Base-by-base conservation (phyloP, 2,329 filamentous ascomycete species). In the Botrytis pseudocinerea region DNA sequence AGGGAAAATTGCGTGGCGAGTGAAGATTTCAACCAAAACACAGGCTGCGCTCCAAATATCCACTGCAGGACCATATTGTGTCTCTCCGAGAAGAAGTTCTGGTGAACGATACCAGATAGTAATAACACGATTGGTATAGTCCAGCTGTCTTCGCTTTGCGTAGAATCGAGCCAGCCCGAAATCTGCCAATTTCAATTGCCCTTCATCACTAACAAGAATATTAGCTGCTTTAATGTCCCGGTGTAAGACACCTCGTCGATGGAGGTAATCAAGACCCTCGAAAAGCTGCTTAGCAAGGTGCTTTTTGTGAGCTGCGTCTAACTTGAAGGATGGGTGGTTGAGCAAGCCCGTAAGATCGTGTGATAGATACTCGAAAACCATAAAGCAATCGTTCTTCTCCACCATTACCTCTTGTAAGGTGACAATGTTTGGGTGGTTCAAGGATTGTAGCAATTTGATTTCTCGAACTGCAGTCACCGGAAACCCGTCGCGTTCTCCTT, bases 141-240 rank as follows among this genome's bases (percentile, higher is more conserved):
- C 95, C 64, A 97, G 88, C 81, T 96, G 93, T 74, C 92, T 91
- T 68, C 92, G 91, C 82, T 99, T 99, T 48, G 94, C 93, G 80
- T 97, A 99, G 83, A 99, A 99, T 54, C 97, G 91, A 20, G 96
- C 96, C 22, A 99, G 88, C 32, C 96, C 96, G 82, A 99, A 99
- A 82, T 99, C 96, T 44, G 96, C 96, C 75, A 97, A 88, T 82
- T 98, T 99, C 73, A 99, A 85, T 73, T 94, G 88, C 8, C 96
- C 96, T 16, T 92, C 91, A 77, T 91, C 97, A 83, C 94, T 97
- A 73, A 99, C 93, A 35, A 99, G 86, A 73, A 98, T 98, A 79
- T 99, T 99, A 73, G 96, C 96, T 2, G 96, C 96, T 83, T 99
- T 99, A 84, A 99, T 98, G 80, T 99, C 96, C 74, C 96, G 92